Percentiles rank a stretch among this genome's conserved stretches.
These are phyloP conservation scores for Lepidium didymum DNA, from an alignment of 345 rosid genomes.

Conservation along the genomic window DNA sequence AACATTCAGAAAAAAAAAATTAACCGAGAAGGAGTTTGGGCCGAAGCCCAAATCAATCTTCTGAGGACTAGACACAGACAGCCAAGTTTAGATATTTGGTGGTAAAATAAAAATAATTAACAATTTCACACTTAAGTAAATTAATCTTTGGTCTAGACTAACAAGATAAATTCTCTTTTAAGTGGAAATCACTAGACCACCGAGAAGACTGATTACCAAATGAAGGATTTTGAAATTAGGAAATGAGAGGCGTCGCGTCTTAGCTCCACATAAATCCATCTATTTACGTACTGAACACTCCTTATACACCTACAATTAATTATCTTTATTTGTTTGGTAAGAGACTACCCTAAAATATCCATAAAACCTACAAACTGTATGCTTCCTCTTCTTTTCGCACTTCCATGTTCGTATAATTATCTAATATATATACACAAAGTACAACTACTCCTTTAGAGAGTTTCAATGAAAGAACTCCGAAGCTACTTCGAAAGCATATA, in stretches of 20 bases:
- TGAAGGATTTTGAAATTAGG: conserved; percentile 11
- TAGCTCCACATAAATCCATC: conserved; percentile 20
- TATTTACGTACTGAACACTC: background rate
- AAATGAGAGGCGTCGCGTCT: background rate
- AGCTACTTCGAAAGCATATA: background rate
- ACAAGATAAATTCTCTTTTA: too few relatives aligned
- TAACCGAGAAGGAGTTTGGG: too few relatives aligned
- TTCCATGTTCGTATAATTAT: background rate
- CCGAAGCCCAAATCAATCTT: too few relatives aligned
- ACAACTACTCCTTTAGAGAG: background rate
- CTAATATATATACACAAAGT: background rate
- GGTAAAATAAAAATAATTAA: too few relatives aligned
- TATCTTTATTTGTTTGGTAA: background rate
- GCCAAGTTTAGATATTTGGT: too few relatives aligned
- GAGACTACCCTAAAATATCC: background rate
- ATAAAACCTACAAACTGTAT: background rate
- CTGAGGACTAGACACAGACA: too few relatives aligned
- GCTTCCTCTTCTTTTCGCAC: background rate
- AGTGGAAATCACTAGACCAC: too few relatives aligned
- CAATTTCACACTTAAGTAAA: too few relatives aligned
- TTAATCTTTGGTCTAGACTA: too few relatives aligned
- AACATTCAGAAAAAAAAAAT: too few relatives aligned
- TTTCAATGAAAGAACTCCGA: background rate
- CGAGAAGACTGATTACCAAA: conserved; percentile 23
- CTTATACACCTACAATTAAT: background rate